Conservation (phyloP, 2,329 filamentous ascomycete species). For the Claviceps purpurea region DNA sequence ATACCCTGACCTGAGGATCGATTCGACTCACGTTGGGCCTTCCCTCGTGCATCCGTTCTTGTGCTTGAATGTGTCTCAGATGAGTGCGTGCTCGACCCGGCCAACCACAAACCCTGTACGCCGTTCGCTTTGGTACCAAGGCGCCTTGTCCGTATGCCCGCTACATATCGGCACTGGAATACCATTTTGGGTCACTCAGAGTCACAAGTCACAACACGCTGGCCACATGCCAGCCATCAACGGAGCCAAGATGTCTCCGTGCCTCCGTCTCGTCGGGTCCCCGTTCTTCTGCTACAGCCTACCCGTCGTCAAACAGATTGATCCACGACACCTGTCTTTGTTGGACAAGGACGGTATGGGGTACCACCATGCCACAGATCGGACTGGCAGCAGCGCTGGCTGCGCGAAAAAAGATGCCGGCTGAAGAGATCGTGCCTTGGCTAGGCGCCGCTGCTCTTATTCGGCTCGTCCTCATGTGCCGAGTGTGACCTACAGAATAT, state of each 20-base stretch:
- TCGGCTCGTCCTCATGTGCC: conserved; percentile 3
- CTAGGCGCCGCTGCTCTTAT: neutral
- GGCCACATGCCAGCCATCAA: neutral
- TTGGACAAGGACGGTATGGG: conserved; percentile 24
- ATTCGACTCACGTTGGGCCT: neutral
- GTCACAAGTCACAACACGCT: neutral
- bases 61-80: conserved; percentile 14
- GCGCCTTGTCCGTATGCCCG: neutral
- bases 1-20: neutral
- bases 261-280: conserved; percentile 5
- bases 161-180: conserved; percentile 4
- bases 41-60: conserved; percentile 6
- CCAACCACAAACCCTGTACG: conserved; percentile 5
- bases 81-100: conserved; percentile 10
- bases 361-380: conserved; percentile 29
- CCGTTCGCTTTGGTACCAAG: conserved; percentile 7
- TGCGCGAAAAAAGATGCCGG: conserved; percentile 11
- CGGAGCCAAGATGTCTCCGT: conserved; percentile 6
- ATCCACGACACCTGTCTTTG: conserved; percentile 8
- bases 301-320: neutral
- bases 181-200: conserved; percentile 1
- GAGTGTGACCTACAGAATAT: conserved; percentile 3
- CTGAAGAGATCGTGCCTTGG: conserved; percentile 4
- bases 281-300: neutral
- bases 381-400: conserved; percentile 19